phyloP scores from a whole-genome alignment of 495 filamentous ascomycete genomes.

The Evernia prunastri region DNA sequence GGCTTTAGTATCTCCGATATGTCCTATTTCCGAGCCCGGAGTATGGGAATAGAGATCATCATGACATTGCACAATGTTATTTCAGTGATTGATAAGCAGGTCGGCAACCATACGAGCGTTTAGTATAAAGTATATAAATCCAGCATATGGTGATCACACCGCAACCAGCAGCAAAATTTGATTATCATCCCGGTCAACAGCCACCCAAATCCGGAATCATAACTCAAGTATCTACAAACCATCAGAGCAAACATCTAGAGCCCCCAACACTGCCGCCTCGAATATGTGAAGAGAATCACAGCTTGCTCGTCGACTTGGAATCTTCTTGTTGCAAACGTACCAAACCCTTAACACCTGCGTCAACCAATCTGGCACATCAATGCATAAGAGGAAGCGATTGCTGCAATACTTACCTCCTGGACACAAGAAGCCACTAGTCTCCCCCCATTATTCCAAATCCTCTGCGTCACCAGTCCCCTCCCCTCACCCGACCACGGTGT shows the following conservation, averaged over 20 bases:
- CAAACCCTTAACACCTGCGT: constrained; percentile 37
- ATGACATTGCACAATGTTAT: too few relatives aligned
- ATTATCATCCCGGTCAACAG: too few relatives aligned
- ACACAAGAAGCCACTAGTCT: constrained; percentile 77
- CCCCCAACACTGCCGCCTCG: not conserved
- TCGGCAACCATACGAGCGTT: too few relatives aligned
- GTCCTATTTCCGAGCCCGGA: too few relatives aligned
- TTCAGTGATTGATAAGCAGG: too few relatives aligned
- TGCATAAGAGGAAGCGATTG: not conserved
- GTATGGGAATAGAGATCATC: too few relatives aligned
- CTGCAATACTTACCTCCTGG: constrained; percentile 54
- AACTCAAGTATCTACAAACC: not conserved
- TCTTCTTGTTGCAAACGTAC: constrained; percentile 44
- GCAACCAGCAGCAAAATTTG: too few relatives aligned
- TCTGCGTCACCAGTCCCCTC: constrained; percentile 77
- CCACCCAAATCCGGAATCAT: not conserved
- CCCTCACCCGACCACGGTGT: constrained; percentile 92
- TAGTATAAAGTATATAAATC: too few relatives aligned
- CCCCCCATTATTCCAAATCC: constrained; percentile 80
- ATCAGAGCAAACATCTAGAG: not conserved
- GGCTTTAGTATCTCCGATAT: not conserved
- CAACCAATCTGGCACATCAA: not conserved
- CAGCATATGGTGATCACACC: too few relatives aligned
- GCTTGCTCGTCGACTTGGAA: constrained; percentile 18
- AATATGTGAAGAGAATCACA: not conserved